Evolutionary conservation across 2,329 filamentous ascomycete genomes (phyloP).

Genomic region (Neonectria faginata): DNA sequence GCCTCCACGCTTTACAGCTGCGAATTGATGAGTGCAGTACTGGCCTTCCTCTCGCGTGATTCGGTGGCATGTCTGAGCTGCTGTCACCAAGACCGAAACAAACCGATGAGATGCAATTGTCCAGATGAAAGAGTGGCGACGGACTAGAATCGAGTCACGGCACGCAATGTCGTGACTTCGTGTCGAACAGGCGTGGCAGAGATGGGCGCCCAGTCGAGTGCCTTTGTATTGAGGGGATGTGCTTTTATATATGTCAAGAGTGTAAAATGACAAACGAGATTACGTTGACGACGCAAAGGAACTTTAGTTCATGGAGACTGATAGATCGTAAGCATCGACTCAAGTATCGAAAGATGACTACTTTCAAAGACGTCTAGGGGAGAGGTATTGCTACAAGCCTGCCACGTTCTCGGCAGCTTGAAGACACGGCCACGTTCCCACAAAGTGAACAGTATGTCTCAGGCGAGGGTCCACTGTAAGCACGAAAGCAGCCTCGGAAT

Average conservation of each 20-base stretch:
- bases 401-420: neutral
- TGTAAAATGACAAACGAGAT: neutral
- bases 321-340: neutral
- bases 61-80: neutral
- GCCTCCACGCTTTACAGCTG: slow-evolving; percentile 6
- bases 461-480: neutral
- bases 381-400: neutral
- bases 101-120: too few species aligned
- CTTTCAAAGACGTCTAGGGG: neutral
- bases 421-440: neutral
- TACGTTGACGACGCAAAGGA: neutral
- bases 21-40: neutral
- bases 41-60: neutral
- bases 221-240: neutral
- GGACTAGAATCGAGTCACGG: neutral
- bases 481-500: neutral
- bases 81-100: neutral
- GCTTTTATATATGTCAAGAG: neutral
- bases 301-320: neutral
- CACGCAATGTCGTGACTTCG: neutral
- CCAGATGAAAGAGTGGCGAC: neutral
- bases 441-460: neutral
- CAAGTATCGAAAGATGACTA: neutral
- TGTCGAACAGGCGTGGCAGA: neutral
- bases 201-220: neutral